A percentile compares a stretch with the other conserved stretches of the same genome.
phyloP scores from a whole-genome alignment of 306 rosid genomes.

The Ammopiptanthus mongolicus region DNA sequence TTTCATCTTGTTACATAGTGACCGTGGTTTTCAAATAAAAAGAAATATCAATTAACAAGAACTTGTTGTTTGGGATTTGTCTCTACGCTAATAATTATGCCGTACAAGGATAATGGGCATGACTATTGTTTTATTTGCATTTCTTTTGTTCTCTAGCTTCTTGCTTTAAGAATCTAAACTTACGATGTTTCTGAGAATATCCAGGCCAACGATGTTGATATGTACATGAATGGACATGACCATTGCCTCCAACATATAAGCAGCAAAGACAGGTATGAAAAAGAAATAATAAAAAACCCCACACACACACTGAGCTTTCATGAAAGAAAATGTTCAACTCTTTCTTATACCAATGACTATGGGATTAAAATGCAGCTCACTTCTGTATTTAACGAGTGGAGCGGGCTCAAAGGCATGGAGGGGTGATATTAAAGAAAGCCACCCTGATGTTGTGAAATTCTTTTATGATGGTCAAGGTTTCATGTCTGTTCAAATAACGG shows the following conservation, averaged over 20 bases:
- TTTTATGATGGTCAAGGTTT: slow-evolving; percentile 46
- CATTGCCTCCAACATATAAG: slow-evolving; percentile 41
- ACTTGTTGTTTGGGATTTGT: not conserved
- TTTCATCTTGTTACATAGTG: not conserved
- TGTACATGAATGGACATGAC: slow-evolving; percentile 46
- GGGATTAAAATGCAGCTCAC: slow-evolving; percentile 22
- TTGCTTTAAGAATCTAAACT: not conserved
- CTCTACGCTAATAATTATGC: not conserved
- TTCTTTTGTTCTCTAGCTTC: not conserved
- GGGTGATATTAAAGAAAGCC: slow-evolving; percentile 25
- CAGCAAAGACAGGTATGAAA: slow-evolving; percentile 21
- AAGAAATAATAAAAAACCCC: no score
- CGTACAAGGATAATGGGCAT: no score
- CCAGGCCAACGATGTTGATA: slow-evolving; percentile 31
- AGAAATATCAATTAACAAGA: not conserved
- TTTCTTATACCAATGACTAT: not conserved
- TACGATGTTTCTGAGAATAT: not conserved
- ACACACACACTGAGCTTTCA: not conserved
- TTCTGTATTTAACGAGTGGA: slow-evolving; percentile 38
- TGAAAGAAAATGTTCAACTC: not conserved
- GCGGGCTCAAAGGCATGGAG: slow-evolving; percentile 48
- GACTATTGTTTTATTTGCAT: not conserved
- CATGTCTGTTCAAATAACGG: slow-evolving; percentile 32
- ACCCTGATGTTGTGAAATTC: slow-evolving; percentile 20
- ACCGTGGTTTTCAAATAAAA: not conserved